A percentile compares a stretch with the other conserved stretches of the same genome.
phyloP scores from a whole-genome alignment of 495 filamentous ascomycete species.

The Penicillium alfredii region DNA sequence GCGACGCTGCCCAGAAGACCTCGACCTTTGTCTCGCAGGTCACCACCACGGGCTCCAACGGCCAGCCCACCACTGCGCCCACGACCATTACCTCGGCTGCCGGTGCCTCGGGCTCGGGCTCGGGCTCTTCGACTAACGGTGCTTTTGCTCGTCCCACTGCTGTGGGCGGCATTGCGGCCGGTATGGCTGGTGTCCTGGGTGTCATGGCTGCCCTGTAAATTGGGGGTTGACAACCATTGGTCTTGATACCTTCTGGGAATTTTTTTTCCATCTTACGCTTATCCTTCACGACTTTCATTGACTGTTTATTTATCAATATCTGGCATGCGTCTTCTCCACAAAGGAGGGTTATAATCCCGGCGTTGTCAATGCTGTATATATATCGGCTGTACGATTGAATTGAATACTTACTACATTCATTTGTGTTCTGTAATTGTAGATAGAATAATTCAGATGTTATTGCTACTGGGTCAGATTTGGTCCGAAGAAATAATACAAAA shows the following conservation, averaged over 20 bases:
- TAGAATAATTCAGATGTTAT: too few relatives aligned
- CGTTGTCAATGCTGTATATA: slow-evolving; percentile 7
- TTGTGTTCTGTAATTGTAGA: too few relatives aligned
- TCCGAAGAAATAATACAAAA: too few relatives aligned
- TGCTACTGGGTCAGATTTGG: too few relatives aligned
- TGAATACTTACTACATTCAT: too few relatives aligned
- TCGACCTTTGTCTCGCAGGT: slow-evolving; percentile 13
- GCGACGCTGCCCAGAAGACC: slow-evolving; percentile 12
- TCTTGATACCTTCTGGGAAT: background rate
- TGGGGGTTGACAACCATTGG: too few relatives aligned
- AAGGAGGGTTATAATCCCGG: slow-evolving; percentile 7
- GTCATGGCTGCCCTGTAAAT: slow-evolving; percentile 37
- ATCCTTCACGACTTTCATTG: slow-evolving; percentile 18
- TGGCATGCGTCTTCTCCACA: background rate
- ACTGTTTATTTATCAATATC: background rate
- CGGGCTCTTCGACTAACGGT: slow-evolving; percentile 12
- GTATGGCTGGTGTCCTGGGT: slow-evolving; percentile 31
- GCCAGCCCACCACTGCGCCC: slow-evolving; percentile 8
- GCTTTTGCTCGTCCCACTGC: slow-evolving; percentile 16
- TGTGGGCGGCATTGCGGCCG: slow-evolving; percentile 22
- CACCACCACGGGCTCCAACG: slow-evolving; percentile 6
- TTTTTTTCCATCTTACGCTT: slow-evolving; percentile 1
- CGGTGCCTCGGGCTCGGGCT: slow-evolving; percentile 2
- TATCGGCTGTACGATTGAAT: slow-evolving; percentile 1
- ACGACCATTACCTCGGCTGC: background rate